Conservation (phyloP, 257 asterid species). For the Nicotiana knightiana region DNA sequence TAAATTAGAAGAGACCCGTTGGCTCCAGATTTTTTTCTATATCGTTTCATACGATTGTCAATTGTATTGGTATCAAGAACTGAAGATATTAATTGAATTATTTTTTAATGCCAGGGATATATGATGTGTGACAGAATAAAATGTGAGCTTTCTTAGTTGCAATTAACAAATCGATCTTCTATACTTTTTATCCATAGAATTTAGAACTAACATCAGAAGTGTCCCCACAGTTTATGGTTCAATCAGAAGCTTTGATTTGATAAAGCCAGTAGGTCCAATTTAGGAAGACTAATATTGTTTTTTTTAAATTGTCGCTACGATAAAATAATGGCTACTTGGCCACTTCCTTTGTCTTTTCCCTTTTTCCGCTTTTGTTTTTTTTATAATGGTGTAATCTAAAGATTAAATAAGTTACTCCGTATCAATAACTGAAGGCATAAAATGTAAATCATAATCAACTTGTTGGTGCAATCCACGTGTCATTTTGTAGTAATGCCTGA, state of each 20-base stretch:
- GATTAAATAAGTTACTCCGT: not conserved
- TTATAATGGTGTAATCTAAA: not conserved
- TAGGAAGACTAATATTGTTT: not conserved
- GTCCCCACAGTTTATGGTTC: not conserved
- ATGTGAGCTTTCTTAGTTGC: not conserved
- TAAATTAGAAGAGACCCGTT: too few relatives aligned
- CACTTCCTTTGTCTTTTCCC: not conserved
- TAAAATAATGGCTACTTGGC: not conserved
- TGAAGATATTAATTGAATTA: too few relatives aligned
- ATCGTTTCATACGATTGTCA: too few relatives aligned
- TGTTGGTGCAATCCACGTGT: not conserved
- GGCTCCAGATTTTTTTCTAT: too few relatives aligned
- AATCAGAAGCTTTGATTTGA: not conserved
- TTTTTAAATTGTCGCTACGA: not conserved
- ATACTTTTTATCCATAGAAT: not conserved
- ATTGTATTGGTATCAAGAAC: too few relatives aligned
- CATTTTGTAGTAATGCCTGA: not conserved
- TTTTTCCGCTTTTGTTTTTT: not conserved
- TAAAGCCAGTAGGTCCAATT: not conserved
- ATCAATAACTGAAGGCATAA: not conserved
- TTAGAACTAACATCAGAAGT: not conserved
- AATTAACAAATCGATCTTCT: not conserved
- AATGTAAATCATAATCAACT: not conserved
- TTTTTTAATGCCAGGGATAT: not conserved
- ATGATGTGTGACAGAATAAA: not conserved